A percentile compares a stretch with the other conserved stretches of the same genome.
Evolutionary conservation across 2,329 filamentous ascomycete species (phyloP).

Genomic region (Neoarthrinium moseri): DNA sequence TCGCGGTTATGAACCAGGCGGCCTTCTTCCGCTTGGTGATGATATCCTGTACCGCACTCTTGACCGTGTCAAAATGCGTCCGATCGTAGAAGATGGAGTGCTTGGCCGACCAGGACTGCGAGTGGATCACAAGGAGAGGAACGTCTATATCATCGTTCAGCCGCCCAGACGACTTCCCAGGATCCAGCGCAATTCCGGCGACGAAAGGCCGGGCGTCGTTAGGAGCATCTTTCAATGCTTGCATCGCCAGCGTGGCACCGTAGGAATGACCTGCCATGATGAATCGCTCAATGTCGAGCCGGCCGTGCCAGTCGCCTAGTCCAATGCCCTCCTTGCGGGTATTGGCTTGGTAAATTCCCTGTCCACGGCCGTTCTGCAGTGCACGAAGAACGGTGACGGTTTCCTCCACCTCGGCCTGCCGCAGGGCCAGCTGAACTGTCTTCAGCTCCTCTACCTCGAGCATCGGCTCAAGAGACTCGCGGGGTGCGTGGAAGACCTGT

Average conservation of each 20-base stretch:
- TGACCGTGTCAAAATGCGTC: conserved; percentile 63
- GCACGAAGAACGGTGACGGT: conserved; percentile 37
- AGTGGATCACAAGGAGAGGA: conserved; percentile 62
- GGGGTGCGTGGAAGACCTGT: conserved; percentile 24
- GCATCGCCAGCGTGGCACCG: conserved; percentile 63
- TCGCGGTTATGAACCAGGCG: conserved; percentile 54
- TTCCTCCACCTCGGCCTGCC: conserved; percentile 49
- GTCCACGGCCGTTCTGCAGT: conserved; percentile 39
- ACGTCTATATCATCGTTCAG: conserved; percentile 59
- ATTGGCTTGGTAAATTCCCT: conserved; percentile 36
- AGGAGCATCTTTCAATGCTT: conserved; percentile 52
- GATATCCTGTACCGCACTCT: conserved; percentile 49
- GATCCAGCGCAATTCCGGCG: conserved; percentile 62
- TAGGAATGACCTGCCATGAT: conserved; percentile 64
- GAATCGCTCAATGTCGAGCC: conserved; percentile 54
- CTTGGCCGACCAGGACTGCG: conserved; percentile 61
- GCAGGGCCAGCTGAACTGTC: conserved; percentile 46
- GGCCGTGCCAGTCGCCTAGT: conserved; percentile 48
- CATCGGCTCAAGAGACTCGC: conserved; percentile 15
- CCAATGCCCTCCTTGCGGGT: conserved; percentile 43
- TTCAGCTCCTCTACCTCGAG: conserved; percentile 42
- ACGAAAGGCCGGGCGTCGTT: conserved; percentile 43
- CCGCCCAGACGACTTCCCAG: conserved; percentile 62
- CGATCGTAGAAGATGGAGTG: conserved; percentile 59
- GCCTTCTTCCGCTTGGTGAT: conserved; percentile 38